Evolutionary conservation across 805 yeast species (phyloP).

Genomic region (Sporopachydermia quercuum): DNA sequence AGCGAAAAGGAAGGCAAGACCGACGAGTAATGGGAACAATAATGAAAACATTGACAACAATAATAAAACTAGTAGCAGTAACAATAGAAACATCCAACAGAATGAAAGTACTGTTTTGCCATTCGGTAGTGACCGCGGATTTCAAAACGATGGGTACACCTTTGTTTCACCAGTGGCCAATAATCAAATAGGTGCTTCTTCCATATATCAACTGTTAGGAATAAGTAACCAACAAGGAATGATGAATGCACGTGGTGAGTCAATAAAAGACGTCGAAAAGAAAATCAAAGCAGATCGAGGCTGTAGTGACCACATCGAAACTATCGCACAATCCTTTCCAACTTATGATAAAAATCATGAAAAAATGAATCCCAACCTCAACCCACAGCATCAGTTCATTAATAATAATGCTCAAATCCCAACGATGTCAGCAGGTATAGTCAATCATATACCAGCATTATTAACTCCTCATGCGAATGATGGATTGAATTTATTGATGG

Average conservation of each 20-base stretch:
- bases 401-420: no score
- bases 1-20: not conserved
- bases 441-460: no score
- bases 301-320: not conserved
- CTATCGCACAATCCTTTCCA: not conserved
- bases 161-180: not conserved
- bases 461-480: not conserved
- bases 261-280: not conserved
- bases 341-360: not conserved
- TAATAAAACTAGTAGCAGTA: no score
- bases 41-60: not conserved
- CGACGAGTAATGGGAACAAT: not conserved
- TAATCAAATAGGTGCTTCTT: not conserved
- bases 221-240: no score
- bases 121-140: not conserved
- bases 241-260: no score
- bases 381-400: not conserved
- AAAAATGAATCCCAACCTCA: not conserved
- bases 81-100: not conserved
- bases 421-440: no score
- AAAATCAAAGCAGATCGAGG: no score
- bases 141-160: slow-evolving; percentile 1
- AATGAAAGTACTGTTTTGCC: not conserved
- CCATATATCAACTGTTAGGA: not conserved
- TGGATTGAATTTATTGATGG: not conserved